Base-by-base conservation (phyloP, 2,329 filamentous ascomycete species). In the Neopestalotiopsis sp. region DNA sequence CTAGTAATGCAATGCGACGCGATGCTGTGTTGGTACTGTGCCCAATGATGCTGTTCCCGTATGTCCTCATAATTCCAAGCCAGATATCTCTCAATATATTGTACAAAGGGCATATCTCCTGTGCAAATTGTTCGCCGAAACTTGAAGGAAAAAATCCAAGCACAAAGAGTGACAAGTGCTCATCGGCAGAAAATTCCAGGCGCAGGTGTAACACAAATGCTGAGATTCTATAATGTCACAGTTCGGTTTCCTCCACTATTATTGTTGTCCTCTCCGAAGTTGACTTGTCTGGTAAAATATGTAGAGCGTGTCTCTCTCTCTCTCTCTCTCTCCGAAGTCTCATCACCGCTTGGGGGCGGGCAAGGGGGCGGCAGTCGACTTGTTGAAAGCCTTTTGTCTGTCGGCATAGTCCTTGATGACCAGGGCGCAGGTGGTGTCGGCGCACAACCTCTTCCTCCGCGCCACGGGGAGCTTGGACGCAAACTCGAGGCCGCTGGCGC, bases 401-500 rank as follows among this genome's bases (percentile, higher is more conserved):
- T 91, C 84, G 30, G 86, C 85, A 76, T 87, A 99, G 74, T 99
- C 94, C 80, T 91, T 91, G 69, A 98, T 91, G 66, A 96, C 85
- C 69, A 98, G 84, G 5, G 92, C 89, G 81, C 96, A 99, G 71
- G 86, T 88, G n/a, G 94, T 88, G 78, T 99, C 95, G 73, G 93
- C 86, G 81, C 96, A 99, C 66, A 99, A 84, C 70, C 91, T 88
- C 83, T 90, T 94, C 77, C 93, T 87, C 74, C 95, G 88, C 76
- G 90, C 85, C 2, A 86, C 79, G 5, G 94, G 92, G 77, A 99
- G 82, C 83, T 95, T 92, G 24, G 87, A 86, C 34, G 94, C 94
- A 81, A 99, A 99, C 79, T 98, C 94, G 75, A 99, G 83, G 4
- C 96, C 96, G 73, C 92, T 95, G 1, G 96, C 95, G 72, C 94